Evolutionary conservation across 2,329 filamentous ascomycete genomes (phyloP), one percentile per base, ranked within the genome.

Genomic region (Aspergillus japonicus): DNA sequence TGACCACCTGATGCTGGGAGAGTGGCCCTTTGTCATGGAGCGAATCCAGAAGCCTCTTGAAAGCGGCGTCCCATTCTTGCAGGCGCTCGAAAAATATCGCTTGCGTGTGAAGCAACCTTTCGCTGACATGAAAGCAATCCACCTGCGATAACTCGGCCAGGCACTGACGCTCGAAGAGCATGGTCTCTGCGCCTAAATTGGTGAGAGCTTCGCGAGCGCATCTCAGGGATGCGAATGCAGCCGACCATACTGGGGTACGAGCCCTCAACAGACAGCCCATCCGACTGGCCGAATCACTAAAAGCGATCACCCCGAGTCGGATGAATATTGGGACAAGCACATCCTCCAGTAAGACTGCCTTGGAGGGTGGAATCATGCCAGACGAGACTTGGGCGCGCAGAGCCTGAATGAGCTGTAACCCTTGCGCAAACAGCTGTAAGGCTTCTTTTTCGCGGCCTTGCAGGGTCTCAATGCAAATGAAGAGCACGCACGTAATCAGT

Each of bases 401-500:
- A n/a, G 58, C 57, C 14, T 62, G 48, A 16, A 73, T 68, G 8
- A 74, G 62, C 33, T 56, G 54, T 1, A 68, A 56, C 5, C 70
- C 71, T 21, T 74, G 71, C 5, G 48, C 19, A 33, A 72, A 72
- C 2, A 74, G 64, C 4, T 59, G 63, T 1, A 70, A 39, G 5
- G 69, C 70, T 8, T 72, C 66, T 5, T 64, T 62, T 21, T 68
- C 52, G 16, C 59, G 62, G 2, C 68, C 72, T 35, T 71, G 64
- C 1, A 73, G 56, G 0, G 61, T 61, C 50, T 74, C 72, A 14
- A 74, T 71, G 59, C 72, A 74, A 19, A 73, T 73, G n/a, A 71
- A 74, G 4, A 75, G 56, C 0, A 72, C 62, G 44, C 71, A 75
- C 21, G 60, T 74, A 11, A 75, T 65, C 24, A 74, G 59, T 11